A percentile compares a stretch with the other conserved stretches of the same genome.
phyloP scores from a whole-genome alignment of 2,329 filamentous ascomycete genomes.

The Stemphylium lycopersici region DNA sequence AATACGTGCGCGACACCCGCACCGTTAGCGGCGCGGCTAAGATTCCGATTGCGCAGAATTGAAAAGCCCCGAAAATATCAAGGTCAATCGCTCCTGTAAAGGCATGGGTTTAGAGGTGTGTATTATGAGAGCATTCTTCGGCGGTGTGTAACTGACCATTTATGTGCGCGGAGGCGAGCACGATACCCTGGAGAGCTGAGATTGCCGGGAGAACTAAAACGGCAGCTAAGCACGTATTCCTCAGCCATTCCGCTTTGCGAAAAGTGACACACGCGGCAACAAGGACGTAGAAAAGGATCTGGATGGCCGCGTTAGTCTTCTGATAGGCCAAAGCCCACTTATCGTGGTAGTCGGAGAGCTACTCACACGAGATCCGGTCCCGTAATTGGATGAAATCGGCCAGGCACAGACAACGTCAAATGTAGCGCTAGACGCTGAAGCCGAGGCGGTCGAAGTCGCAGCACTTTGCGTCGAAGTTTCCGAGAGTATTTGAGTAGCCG shows the following conservation, averaged over 20 bases:
- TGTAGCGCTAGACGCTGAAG: slow-evolving; percentile 8
- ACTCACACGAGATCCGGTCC: slow-evolving; percentile 60
- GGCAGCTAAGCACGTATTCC: slow-evolving; percentile 67
- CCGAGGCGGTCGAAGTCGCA: slow-evolving; percentile 19
- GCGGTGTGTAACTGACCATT: slow-evolving; percentile 55
- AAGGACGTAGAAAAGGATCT: slow-evolving; percentile 61
- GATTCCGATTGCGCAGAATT: slow-evolving; percentile 70
- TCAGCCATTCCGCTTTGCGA: slow-evolving; percentile 67
- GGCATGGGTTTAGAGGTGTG: slow-evolving; percentile 13
- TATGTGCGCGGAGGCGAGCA: slow-evolving; percentile 65
- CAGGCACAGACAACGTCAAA: slow-evolving; percentile 62
- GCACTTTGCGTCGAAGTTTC: slow-evolving; percentile 16
- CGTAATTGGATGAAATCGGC: slow-evolving; percentile 64
- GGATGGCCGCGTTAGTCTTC: slow-evolving; percentile 49
- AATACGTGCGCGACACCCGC: slow-evolving; percentile 67
- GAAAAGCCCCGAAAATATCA: slow-evolving; percentile 72
- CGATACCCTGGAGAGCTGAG: slow-evolving; percentile 68
- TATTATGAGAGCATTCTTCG: slow-evolving; percentile 10
- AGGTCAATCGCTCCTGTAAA: slow-evolving; percentile 66
- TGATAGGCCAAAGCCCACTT: slow-evolving; percentile 8
- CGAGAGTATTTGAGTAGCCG: slow-evolving; percentile 36
- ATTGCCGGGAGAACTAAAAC: slow-evolving; percentile 66
- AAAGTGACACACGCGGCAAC: slow-evolving; percentile 65
- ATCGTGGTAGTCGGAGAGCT: slow-evolving; percentile 1
- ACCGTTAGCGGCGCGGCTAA: slow-evolving; percentile 68